These are phyloP conservation scores for Sporothrix dimorphospora DNA, from an alignment of 2,329 filamentous ascomycete genomes.

Conservation along the genomic window DNA sequence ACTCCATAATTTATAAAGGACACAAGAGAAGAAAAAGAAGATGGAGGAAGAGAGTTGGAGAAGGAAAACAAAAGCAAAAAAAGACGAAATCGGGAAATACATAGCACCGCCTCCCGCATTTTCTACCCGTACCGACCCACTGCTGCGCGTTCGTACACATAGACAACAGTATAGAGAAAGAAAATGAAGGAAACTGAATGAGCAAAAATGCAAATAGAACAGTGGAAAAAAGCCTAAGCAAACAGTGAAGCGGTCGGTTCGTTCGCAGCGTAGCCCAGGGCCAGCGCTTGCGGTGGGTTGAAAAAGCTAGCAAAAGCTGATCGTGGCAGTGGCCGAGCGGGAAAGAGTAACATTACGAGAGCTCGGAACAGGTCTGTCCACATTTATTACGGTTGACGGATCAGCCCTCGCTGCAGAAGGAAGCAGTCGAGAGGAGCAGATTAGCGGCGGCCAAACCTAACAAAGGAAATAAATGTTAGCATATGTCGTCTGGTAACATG, in stretches of 20 bases:
- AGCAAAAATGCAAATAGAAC: conserved; percentile 4
- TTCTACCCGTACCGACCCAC: conserved; percentile 19
- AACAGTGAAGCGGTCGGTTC: conserved; percentile 11
- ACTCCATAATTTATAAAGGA: conserved; percentile 6
- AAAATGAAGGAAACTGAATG: background rate
- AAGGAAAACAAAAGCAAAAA: background rate
- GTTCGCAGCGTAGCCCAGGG: background rate
- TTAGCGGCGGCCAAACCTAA: conserved; percentile 98
- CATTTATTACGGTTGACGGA: background rate
- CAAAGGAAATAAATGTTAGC: conserved; percentile 65
- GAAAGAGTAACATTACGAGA: background rate
- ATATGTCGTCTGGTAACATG: conserved; percentile 53
- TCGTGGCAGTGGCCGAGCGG: background rate
- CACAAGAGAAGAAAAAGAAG: conserved; percentile 15
- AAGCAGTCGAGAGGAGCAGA: conserved; percentile 28
- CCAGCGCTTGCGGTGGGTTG: background rate
- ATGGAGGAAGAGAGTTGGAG: conserved; percentile 2
- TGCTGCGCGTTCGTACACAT: conserved; percentile 25
- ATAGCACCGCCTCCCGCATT: background rate
- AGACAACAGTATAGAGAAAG: conserved; percentile 18
- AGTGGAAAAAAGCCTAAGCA: conserved; percentile 9
- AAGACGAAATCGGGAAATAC: conserved; percentile 8
- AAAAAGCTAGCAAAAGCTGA: conserved; percentile 8
- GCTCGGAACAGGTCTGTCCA: background rate
- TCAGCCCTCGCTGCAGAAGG: background rate